These are phyloP conservation scores for Sugiyamaella marilandica DNA, from an alignment of 805 yeast genomes.

Conservation along the genomic window DNA sequence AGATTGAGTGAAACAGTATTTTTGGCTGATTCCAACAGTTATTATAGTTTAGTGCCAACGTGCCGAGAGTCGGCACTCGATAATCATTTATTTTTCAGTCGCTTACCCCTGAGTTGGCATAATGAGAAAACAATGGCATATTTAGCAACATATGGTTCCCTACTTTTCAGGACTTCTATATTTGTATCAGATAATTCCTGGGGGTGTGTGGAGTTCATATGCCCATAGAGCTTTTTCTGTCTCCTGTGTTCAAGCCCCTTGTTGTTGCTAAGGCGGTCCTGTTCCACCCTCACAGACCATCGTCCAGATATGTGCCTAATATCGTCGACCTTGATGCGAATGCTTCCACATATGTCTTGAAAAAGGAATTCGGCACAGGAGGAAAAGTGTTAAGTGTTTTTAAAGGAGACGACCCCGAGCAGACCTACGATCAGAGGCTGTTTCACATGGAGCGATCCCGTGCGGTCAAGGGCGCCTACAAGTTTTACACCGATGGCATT, in stretches of 20 bases:
- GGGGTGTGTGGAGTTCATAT: constrained; percentile 27
- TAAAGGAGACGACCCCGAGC: constrained; percentile 37
- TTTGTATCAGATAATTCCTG: neutral
- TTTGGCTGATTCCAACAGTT: too few relatives aligned
- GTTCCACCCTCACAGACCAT: constrained; percentile 52
- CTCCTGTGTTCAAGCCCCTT: constrained; percentile 58
- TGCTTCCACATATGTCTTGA: constrained; percentile 40
- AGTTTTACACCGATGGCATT: constrained; percentile 49
- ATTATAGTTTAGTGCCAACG: too few relatives aligned
- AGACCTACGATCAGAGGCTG: constrained; percentile 34
- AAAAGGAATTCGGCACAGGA: constrained; percentile 58
- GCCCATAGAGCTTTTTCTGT: constrained; percentile 57
- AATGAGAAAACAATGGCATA: neutral
- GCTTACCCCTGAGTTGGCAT: neutral
- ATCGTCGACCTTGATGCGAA: constrained; percentile 40
- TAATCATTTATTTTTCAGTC: too few relatives aligned
- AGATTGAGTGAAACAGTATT: too few relatives aligned
- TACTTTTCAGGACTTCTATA: neutral
- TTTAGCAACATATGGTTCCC: neutral
- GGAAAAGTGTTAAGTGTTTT: constrained; percentile 53
- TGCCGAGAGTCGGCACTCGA: too few relatives aligned
- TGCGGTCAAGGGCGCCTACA: constrained; percentile 63
- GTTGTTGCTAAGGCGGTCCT: constrained; percentile 51
- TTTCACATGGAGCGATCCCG: constrained; percentile 58
- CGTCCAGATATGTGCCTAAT: constrained; percentile 53